Conservation (phyloP, 2,329 filamentous ascomycete species). For the Beauveria asiatica region DNA sequence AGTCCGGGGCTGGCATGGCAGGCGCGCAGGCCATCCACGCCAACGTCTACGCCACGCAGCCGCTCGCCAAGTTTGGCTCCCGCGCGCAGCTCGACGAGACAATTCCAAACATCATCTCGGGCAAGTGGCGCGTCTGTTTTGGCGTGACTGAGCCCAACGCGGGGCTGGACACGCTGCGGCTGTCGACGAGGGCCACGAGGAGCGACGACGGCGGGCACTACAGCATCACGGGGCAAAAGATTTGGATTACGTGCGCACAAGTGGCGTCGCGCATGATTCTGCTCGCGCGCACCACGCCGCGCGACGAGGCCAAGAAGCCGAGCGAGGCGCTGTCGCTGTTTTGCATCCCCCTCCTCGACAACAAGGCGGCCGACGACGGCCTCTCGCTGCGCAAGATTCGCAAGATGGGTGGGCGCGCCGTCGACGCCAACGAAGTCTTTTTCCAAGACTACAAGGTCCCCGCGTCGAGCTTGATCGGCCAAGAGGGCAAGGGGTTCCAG, state of each 20-base stretch:
- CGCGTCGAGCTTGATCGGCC: slow-evolving; percentile 55
- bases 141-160: slow-evolving; percentile 80
- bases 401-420: slow-evolving; percentile 78
- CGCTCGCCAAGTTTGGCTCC: slow-evolving; percentile 64
- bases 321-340: slow-evolving; percentile 74
- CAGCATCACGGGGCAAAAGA: slow-evolving; percentile 68
- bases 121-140: slow-evolving; percentile 66
- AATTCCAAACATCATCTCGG: slow-evolving; percentile 63
- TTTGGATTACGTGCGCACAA: slow-evolving; percentile 83
- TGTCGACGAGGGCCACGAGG: slow-evolving; percentile 56
- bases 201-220: slow-evolving; percentile 45
- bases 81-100: slow-evolving; percentile 53
- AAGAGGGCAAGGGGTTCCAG: slow-evolving; percentile 69
- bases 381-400: slow-evolving; percentile 64
- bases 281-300: slow-evolving; percentile 63
- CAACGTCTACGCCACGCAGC: slow-evolving; percentile 69
- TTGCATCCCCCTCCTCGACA: slow-evolving; percentile 69
- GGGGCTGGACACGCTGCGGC: slow-evolving; percentile 66
- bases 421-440: slow-evolving; percentile 83
- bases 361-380: slow-evolving; percentile 44
- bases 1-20: slow-evolving; percentile 73
- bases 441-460: slow-evolving; percentile 71
- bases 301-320: slow-evolving; percentile 58
- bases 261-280: slow-evolving; percentile 78
- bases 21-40: slow-evolving; percentile 55